These are phyloP conservation scores for Edaphochlamys debaryana DNA, from an alignment of 139 green algal genomes.

Conservation along the genomic window DNA sequence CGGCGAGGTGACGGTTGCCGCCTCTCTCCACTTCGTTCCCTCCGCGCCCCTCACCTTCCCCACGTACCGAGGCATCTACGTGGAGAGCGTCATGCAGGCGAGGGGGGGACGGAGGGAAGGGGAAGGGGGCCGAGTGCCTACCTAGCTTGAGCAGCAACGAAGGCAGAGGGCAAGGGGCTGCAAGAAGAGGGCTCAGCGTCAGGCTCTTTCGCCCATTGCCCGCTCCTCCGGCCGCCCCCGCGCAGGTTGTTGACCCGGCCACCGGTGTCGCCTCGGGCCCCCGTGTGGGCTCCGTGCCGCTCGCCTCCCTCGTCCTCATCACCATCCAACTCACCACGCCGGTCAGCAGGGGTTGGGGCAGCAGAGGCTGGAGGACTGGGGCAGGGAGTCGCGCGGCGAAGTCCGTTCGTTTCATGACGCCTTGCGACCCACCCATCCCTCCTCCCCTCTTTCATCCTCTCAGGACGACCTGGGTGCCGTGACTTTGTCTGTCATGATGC, in stretches of 20 bases:
- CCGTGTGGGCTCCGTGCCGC: constrained; percentile 39
- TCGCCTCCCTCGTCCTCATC: constrained; percentile 57
- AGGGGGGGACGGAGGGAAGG: too few relatives aligned
- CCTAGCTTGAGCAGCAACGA: too few relatives aligned
- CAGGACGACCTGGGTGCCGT: constrained; percentile 67
- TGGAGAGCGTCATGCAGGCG: constrained; percentile 57
- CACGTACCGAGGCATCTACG: constrained; percentile 70
- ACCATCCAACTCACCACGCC: constrained; percentile 9
- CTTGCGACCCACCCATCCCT: too few relatives aligned
- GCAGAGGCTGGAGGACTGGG: too few relatives aligned
- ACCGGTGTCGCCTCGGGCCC: constrained; percentile 40
- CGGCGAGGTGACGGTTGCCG: constrained; percentile 58
- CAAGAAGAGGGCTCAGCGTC: too few relatives aligned
- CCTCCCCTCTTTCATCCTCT: constrained; percentile 4
- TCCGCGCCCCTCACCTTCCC: constrained; percentile 58
- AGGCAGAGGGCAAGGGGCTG: too few relatives aligned
- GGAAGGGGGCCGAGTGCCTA: too few relatives aligned
- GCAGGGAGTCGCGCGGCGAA: too few relatives aligned
- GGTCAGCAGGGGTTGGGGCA: too few relatives aligned
- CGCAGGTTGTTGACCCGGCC: constrained; percentile 12
- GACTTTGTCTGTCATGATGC: constrained; percentile 61
- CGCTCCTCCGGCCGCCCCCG: too few relatives aligned
- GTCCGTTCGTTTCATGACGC: neutral
- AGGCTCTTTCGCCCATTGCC: too few relatives aligned
- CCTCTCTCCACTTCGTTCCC: constrained; percentile 65